phyloP scores from a whole-genome alignment of 1,284 basidiomycete species.

The Cryptococcus sp. region DNA sequence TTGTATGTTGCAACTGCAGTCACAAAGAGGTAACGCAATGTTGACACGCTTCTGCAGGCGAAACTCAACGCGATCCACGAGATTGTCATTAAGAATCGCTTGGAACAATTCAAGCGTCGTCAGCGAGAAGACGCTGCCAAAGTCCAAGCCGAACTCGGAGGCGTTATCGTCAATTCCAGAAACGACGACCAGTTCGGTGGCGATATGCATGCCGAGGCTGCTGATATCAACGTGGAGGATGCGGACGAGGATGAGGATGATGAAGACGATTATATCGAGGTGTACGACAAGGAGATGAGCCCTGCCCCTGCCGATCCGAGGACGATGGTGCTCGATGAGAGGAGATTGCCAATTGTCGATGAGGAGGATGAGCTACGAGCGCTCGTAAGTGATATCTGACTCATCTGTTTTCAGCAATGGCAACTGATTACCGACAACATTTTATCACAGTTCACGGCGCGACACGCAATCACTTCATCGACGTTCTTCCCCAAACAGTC shows the following conservation, averaged over 20 bases:
- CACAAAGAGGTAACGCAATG: background rate
- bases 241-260: slow-evolving; percentile 53
- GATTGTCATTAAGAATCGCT: slow-evolving; percentile 89
- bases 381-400: slow-evolving; percentile 60
- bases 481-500: slow-evolving; percentile 68
- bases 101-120: slow-evolving; percentile 90
- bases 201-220: slow-evolving; percentile 53
- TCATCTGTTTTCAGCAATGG: too few species aligned
- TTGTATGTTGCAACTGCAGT: slow-evolving; percentile 58
- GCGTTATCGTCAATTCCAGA: slow-evolving; percentile 62
- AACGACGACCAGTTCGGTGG: slow-evolving; percentile 52
- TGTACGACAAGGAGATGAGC: slow-evolving; percentile 80
- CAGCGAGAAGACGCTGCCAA: slow-evolving; percentile 93
- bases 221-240: slow-evolving; percentile 57
- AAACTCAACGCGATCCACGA: slow-evolving; percentile 91
- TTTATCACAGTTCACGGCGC: slow-evolving; percentile 65
- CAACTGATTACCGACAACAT: background rate
- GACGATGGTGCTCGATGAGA: slow-evolving; percentile 70
- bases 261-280: slow-evolving; percentile 59
- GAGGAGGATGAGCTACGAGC: slow-evolving; percentile 65
- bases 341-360: slow-evolving; percentile 72
- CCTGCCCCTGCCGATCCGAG: slow-evolving; percentile 70
- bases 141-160: slow-evolving; percentile 87
- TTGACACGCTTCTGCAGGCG: slow-evolving; percentile 59
- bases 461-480: slow-evolving; percentile 73